phyloP scores from a whole-genome alignment of 2,329 filamentous ascomycete species.

The Exophiala aquamarina region DNA sequence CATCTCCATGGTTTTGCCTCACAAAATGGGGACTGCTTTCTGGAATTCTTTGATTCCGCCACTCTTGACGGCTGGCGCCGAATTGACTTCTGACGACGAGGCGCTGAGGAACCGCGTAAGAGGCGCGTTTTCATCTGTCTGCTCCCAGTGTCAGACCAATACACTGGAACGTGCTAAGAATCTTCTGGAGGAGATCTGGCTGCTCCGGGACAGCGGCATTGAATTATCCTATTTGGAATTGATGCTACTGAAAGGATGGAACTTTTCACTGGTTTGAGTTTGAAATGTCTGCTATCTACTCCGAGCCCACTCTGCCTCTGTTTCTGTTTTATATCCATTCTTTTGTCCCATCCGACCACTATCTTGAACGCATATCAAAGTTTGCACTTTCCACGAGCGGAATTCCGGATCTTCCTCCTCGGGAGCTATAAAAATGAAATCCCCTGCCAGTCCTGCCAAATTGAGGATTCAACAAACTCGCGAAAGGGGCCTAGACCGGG shows the following conservation, averaged over 20 bases:
- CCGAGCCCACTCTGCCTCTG: no score
- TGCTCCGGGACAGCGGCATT: neutral
- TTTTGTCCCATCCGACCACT: no score
- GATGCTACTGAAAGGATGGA: constrained; percentile 3
- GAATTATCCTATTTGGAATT: constrained; percentile 1
- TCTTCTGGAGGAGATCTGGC: neutral
- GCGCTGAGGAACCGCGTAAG: neutral
- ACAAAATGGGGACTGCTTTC: neutral
- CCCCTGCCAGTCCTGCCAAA: neutral
- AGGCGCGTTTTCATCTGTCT: neutral
- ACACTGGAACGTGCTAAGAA: neutral
- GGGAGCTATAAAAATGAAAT: neutral
- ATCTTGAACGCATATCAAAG: neutral
- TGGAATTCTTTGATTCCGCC: neutral
- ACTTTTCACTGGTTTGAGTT: neutral
- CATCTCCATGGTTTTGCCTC: neutral
- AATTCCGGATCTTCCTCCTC: neutral
- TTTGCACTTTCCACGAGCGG: neutral
- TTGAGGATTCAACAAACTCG: neutral
- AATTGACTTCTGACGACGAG: neutral
- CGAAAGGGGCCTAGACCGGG: constrained; percentile 1
- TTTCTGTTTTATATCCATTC: no score
- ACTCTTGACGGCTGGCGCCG: neutral
- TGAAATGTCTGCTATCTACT: no score
- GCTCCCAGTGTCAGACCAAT: neutral